Evolutionary conservation across 2,329 filamentous ascomycete species (phyloP).

Genomic region (Metarhizium sp.): DNA sequence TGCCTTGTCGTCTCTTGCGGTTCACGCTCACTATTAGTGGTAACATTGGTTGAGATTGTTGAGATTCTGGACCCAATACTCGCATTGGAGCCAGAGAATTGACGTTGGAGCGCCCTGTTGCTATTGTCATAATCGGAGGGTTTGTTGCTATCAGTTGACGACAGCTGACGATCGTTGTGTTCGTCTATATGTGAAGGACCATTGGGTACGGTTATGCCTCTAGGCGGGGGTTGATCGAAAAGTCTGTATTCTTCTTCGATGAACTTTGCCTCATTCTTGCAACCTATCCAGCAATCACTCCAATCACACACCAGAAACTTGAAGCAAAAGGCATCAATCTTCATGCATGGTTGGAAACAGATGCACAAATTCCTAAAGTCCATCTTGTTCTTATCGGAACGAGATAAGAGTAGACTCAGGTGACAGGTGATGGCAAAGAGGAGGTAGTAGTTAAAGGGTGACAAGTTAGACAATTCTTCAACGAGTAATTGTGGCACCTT

Average conservation of each 20-base stretch:
- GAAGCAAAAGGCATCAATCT: constrained; percentile 91
- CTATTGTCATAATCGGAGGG: constrained; percentile 26
- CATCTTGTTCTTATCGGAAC: constrained; percentile 97
- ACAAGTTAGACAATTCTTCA: constrained; percentile 86
- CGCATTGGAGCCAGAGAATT: constrained; percentile 31
- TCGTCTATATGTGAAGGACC: constrained; percentile 15
- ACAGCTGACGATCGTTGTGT: constrained; percentile 19
- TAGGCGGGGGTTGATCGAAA: constrained; percentile 48
- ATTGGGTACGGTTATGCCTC: constrained; percentile 32
- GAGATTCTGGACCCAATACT: constrained; percentile 33
- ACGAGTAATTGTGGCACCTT: constrained; percentile 77
- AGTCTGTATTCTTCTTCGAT: constrained; percentile 59
- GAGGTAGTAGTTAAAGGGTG: constrained; percentile 95
- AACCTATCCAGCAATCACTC: constrained; percentile 95
- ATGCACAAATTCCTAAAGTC: constrained; percentile 92
- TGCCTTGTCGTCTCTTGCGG: constrained; percentile 24
- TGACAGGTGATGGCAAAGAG: constrained; percentile 97
- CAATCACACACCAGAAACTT: constrained; percentile 91
- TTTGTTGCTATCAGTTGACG: constrained; percentile 58
- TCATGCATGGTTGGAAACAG: constrained; percentile 95
- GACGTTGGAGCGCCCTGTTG: constrained; percentile 34
- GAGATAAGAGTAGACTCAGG: constrained; percentile 80
- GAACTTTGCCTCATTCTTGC: constrained; percentile 77
- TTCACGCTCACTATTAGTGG: constrained; percentile 31
- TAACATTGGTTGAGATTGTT: constrained; percentile 35